These are phyloP conservation scores for Hypholoma sublateritium DNA, from an alignment of 768 basidiomycete genomes.

Conservation along the genomic window DNA sequence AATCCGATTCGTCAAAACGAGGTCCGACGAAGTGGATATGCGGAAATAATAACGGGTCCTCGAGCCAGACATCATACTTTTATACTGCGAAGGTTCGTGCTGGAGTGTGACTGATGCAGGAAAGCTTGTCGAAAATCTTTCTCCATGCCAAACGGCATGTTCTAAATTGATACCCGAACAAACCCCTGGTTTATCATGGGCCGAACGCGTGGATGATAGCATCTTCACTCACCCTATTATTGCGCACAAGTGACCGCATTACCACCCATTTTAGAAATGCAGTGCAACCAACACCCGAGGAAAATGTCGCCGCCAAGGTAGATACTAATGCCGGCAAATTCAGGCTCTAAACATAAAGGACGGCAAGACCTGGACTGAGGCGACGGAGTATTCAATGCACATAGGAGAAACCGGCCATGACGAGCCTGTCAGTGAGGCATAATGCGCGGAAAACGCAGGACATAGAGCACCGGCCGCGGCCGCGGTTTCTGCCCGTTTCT, in stretches of 20 bases:
- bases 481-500: background rate
- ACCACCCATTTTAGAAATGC: background rate
- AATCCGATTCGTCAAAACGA: constrained; percentile 1
- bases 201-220: constrained; percentile 1
- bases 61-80: constrained; percentile 1
- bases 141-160: background rate
- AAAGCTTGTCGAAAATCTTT: background rate
- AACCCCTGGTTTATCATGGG: background rate
- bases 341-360: background rate
- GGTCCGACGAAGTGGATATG: constrained; percentile 3
- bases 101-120: constrained; percentile 4
- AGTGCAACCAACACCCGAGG: constrained; percentile 1
- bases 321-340: background rate
- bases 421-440: too few species aligned
- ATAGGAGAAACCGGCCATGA: background rate
- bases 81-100: background rate
- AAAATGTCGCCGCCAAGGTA: constrained; percentile 3
- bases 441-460: too few species aligned
- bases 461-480: background rate
- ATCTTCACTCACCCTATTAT: background rate
- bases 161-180: background rate
- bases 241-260: background rate
- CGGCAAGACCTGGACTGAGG: background rate
- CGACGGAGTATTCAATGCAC: background rate
- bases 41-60: background rate